These are phyloP conservation scores for Ganoderma lingzhi DNA, from an alignment of 1,284 basidiomycete species.

Conservation along the genomic window DNA sequence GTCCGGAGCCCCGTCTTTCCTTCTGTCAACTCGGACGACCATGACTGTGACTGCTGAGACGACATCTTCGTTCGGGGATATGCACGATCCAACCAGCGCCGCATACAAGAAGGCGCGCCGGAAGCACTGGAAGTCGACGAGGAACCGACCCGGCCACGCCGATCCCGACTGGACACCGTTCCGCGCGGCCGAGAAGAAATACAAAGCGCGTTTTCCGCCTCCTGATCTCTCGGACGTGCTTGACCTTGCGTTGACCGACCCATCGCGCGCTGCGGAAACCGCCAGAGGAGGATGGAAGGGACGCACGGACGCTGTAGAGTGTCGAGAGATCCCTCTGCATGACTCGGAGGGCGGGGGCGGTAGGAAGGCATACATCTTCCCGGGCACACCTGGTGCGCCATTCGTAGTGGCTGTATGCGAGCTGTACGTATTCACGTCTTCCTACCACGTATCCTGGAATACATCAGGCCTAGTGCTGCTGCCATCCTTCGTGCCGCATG, in stretches of 20 bases:
- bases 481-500: constrained; percentile 69
- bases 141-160: constrained; percentile 51
- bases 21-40: constrained; percentile 3
- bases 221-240: constrained; percentile 74
- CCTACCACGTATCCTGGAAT: constrained; percentile 8
- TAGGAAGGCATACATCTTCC: constrained; percentile 56
- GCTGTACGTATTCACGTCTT: constrained; percentile 39
- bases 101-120: constrained; percentile 73
- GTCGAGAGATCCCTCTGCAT: constrained; percentile 41
- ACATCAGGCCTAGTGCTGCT: constrained; percentile 81
- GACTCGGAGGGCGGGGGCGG: constrained; percentile 13
- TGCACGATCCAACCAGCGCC: constrained; percentile 52
- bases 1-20: background rate
- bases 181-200: constrained; percentile 77
- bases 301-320: constrained; percentile 45
- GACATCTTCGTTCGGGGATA: constrained; percentile 15
- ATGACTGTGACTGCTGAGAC: constrained; percentile 24
- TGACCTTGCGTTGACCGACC: constrained; percentile 64
- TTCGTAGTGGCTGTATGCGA: constrained; percentile 21
- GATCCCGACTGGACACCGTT: constrained; percentile 74
- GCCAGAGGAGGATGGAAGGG: constrained; percentile 58
- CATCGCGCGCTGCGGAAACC: constrained; percentile 49
- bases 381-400: constrained; percentile 62
- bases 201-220: constrained; percentile 78
- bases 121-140: constrained; percentile 66